Percentiles rank a stretch among this genome's conserved stretches.
Conservation (phyloP, 139 green algal species). For the Micractinium sp. region DNA sequence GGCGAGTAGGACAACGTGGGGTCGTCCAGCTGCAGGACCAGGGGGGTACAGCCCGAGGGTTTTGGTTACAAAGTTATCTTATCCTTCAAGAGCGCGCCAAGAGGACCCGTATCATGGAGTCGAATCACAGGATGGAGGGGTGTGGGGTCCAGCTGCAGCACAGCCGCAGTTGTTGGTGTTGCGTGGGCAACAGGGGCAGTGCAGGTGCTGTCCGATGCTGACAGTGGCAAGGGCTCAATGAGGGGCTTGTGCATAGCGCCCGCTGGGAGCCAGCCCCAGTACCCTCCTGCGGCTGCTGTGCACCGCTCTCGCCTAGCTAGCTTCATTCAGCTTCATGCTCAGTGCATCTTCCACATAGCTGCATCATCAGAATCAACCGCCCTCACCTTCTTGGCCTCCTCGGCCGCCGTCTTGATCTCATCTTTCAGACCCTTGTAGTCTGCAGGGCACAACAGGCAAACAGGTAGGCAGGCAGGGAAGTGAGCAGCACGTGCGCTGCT, state of each 20-base stretch:
- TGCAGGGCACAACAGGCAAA: background rate
- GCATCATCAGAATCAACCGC: background rate
- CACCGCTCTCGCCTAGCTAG: too few relatives aligned
- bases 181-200: too few relatives aligned
- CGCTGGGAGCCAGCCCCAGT: background rate
- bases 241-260: background rate
- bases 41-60: too few relatives aligned
- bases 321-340: too few relatives aligned
- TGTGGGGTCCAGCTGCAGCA: too few relatives aligned
- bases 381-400: conserved; percentile 36
- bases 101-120: background rate
- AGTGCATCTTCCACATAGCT: background rate
- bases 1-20: conserved; percentile 61
- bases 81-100: background rate
- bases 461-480: background rate
- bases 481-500: background rate
- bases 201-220: too few relatives aligned
- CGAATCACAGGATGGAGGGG: too few relatives aligned
- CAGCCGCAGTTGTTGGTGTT: too few relatives aligned
- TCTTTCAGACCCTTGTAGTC: conserved; percentile 83
- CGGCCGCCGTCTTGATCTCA: conserved; percentile 76
- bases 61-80: too few relatives aligned
- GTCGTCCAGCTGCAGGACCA: conserved; percentile 14
- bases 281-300: background rate
- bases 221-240: background rate